Base-by-base conservation (phyloP, 2,329 filamentous ascomycete genomes). In the Phaeosphaeriaceae sp. region DNA sequence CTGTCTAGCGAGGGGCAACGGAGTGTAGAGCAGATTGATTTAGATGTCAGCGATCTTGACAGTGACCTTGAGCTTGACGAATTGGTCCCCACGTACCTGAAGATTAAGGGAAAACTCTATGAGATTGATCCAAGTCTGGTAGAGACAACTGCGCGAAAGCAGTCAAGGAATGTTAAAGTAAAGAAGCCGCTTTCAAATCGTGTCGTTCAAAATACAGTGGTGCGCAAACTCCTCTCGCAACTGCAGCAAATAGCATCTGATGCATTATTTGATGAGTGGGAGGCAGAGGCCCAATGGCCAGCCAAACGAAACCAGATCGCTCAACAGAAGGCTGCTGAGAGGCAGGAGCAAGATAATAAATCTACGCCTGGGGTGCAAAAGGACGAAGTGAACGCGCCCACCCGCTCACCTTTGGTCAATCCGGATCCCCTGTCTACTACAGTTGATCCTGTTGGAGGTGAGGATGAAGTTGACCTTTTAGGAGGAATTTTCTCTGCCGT, bases 201-300 rank as follows among this genome's bases (percentile, higher is more conserved):
- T 21, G 45, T 55, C 23, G 60, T 61, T 8, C 56, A 64, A 23
- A 65, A 66, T 13, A 70, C 82, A 17, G 81, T 84, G 52, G 77
- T 86, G 35, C 81, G 82, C 8, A 90, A 86, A 60, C 74, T 96
- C 2, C 80, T 87, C 33, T 85, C 86, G 13, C 95, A 92, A 67
- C 76, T 97, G 32, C 81, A 85, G 30, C 83, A 83, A 52, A 90
- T 97, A 34, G 88, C 94, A 64, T 87, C 84, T 2, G 80, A 83
- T 58, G 67, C 77, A 1, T 64, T 83, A 3, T 81, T 83, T 54
- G 79, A 83, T 51, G 66, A 75, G 48, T 62, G 70, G 4, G 70
- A 76, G 42, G 80, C 79, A 9, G 77, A 80, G 29, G 65, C 68
- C 11, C 68, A 70, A 40, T 83, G 80, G 80, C 67, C 67, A 20